Base-by-base conservation (phyloP, 768 basidiomycete species). In the Hydnum rufescens region DNA sequence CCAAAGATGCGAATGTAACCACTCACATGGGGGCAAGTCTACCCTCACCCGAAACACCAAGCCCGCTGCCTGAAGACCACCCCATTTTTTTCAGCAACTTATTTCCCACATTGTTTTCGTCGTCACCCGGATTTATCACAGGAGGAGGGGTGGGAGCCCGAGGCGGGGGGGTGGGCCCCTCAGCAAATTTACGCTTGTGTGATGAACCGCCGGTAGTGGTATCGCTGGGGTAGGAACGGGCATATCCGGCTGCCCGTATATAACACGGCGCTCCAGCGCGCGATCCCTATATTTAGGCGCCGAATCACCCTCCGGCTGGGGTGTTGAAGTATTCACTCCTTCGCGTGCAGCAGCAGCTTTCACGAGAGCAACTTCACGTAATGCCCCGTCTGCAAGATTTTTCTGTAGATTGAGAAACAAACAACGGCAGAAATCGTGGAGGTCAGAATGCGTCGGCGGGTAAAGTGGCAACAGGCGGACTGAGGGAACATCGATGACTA, bases 61-160 rank as follows among this genome's bases (percentile, higher is more conserved):
- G 66, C 1, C 93, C 92, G 16, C 74, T 78, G 4, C 92, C 92
- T 60, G 83, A 82, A 57, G 74, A 84, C 92, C 92, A 97, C 0
- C 93, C 95, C 92, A 97, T 96, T 77, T 93, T 92, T 64, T 88
- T 87, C 57, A 97, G 64, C 53, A 99, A 63, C 61, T 87, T 90
- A 62, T 92, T 92, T 4, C 95, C 95, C 6, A 88, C 75, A 59
- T 97, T 97, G 39, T 60, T 78, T 49, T 80, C 76, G 59, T 96
- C 90, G 62, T 85, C 69, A 3, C 76, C 84, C 3, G 80, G 84
- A 58, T 80, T 77, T 3, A 79, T 59, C 2, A 76, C 70, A 1
- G 81, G 76, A 0, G 81, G 76, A 1, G 72, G 65, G 2, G 80
- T 74, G 0, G 74, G 68, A 0, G 57, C 56, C 26, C 26, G 13